A percentile compares a stretch with the other conserved stretches of the same genome.
phyloP scores from a whole-genome alignment of 2,329 filamentous ascomycete species.

The Curvularia hawaiiensis region DNA sequence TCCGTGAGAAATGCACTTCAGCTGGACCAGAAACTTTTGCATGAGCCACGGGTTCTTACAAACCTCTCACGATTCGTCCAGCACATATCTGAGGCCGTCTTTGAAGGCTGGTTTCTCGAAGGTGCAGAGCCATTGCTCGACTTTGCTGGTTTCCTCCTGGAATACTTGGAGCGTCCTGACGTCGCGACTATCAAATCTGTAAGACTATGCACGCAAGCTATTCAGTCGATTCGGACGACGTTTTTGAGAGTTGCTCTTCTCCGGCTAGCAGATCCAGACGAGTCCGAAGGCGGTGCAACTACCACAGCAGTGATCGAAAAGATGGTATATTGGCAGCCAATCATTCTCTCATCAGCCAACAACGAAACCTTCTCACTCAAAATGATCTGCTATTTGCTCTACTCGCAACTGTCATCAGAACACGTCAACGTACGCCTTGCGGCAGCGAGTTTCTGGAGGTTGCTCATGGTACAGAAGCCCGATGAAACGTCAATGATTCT shows the following conservation, averaged over 20 bases:
- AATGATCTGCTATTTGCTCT: slow-evolving; percentile 90
- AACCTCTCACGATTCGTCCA: slow-evolving; percentile 82
- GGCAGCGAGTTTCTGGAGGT: slow-evolving; percentile 86
- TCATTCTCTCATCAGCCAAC: slow-evolving; percentile 79
- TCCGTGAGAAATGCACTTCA: slow-evolving; percentile 73
- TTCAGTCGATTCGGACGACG: slow-evolving; percentile 74
- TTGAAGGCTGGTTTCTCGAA: slow-evolving; percentile 95
- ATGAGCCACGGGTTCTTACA: slow-evolving; percentile 81
- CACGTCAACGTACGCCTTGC: slow-evolving; percentile 71
- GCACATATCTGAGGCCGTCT: slow-evolving; percentile 87
- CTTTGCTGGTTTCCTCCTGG: slow-evolving; percentile 81
- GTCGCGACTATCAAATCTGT: slow-evolving; percentile 83
- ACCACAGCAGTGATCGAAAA: slow-evolving; percentile 78
- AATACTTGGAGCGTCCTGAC: slow-evolving; percentile 87
- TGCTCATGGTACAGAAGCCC: slow-evolving; percentile 91
- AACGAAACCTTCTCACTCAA: slow-evolving; percentile 81
- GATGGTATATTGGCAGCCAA: slow-evolving; percentile 94
- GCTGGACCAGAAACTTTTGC: slow-evolving; percentile 71
- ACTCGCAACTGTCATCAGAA: slow-evolving; percentile 80
- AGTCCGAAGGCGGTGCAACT: slow-evolving; percentile 65
- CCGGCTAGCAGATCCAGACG: slow-evolving; percentile 81
- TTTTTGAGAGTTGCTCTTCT: slow-evolving; percentile 82
- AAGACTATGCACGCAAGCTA: slow-evolving; percentile 85
- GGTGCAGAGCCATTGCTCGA: slow-evolving; percentile 84
- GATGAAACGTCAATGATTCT: slow-evolving; percentile 78